Evolutionary conservation across 2,329 filamentous ascomycete genomes (phyloP).

Genomic region (Fusarium subglutinans): DNA sequence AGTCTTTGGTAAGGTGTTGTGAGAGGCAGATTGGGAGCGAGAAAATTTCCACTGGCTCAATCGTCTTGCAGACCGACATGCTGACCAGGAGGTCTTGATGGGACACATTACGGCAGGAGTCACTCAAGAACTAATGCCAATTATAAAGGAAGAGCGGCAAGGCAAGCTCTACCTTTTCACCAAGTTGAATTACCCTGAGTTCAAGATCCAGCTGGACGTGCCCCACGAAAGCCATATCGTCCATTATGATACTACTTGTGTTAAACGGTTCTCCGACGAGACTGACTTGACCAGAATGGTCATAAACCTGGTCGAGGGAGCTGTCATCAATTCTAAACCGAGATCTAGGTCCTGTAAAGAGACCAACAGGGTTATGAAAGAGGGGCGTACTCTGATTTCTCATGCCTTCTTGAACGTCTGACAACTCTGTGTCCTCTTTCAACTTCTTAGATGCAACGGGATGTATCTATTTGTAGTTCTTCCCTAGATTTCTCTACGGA

Average conservation of each 20-base stretch:
- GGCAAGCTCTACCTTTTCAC: not conserved
- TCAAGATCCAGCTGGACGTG: not conserved
- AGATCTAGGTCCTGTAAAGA: not conserved
- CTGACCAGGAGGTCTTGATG: not conserved
- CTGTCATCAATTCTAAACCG: not conserved
- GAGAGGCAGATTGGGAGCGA: not conserved
- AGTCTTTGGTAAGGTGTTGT: not conserved
- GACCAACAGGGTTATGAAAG: not conserved
- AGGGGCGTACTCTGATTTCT: not conserved
- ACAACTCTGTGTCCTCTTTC: too few relatives aligned
- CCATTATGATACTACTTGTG: too few relatives aligned
- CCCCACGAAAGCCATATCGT: not conserved
- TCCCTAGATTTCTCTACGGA: too few relatives aligned
- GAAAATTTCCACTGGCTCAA: not conserved
- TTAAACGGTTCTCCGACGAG: not conserved
- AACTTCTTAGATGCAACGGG: too few relatives aligned
- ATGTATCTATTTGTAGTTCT: too few relatives aligned
- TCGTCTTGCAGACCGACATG: not conserved
- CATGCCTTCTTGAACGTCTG: too few relatives aligned
- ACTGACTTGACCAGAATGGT: too few relatives aligned
- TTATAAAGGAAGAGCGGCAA: not conserved
- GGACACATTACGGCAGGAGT: not conserved
- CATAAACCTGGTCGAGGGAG: accelerated
- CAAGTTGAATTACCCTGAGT: not conserved
- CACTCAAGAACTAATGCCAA: not conserved